These are phyloP conservation scores for Danielia oregonensis DNA, from an alignment of 805 yeast genomes.

Conservation along the genomic window DNA sequence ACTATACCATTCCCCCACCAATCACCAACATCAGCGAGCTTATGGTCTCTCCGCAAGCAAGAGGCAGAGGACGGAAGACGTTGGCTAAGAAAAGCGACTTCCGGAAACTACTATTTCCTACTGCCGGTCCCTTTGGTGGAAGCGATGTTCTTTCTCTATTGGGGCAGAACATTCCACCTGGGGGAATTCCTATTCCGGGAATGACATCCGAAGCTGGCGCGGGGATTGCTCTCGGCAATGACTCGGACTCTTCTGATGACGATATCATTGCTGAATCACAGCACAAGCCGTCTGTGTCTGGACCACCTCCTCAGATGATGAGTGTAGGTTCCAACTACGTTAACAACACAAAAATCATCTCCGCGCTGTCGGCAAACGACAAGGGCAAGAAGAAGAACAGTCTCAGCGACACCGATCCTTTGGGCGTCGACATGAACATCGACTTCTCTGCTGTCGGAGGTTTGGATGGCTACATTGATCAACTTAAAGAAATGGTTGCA, in stretches of 20 bases:
- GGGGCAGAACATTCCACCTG: constrained; percentile 60
- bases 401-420: constrained; percentile 86
- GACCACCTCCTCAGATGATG: neutral
- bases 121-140: constrained; percentile 98
- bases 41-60: constrained; percentile 9
- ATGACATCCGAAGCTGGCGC: constrained; percentile 20
- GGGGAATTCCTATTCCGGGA: constrained; percentile 39
- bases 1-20: constrained; percentile 84
- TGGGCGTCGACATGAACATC: constrained; percentile 84
- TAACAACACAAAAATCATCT: constrained; percentile 30
- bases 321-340: constrained; percentile 28
- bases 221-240: constrained; percentile 37
- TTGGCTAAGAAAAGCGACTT: constrained; percentile 42
- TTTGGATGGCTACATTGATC: constrained; percentile 82
- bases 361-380: constrained; percentile 32
- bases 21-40: constrained; percentile 42
- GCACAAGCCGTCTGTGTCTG: constrained; percentile 20
- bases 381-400: constrained; percentile 46
- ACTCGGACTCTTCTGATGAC: constrained; percentile 63
- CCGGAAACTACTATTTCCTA: constrained; percentile 76
- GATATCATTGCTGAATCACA: constrained; percentile 45
- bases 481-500: constrained; percentile 95
- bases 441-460: constrained; percentile 90
- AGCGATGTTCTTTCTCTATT: constrained; percentile 84
- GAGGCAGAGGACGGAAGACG: constrained; percentile 28